A percentile compares a stretch with the other conserved stretches of the same genome.
Conservation (phyloP, 352 stramenopile species). For the Globisporangium solare region DNA sequence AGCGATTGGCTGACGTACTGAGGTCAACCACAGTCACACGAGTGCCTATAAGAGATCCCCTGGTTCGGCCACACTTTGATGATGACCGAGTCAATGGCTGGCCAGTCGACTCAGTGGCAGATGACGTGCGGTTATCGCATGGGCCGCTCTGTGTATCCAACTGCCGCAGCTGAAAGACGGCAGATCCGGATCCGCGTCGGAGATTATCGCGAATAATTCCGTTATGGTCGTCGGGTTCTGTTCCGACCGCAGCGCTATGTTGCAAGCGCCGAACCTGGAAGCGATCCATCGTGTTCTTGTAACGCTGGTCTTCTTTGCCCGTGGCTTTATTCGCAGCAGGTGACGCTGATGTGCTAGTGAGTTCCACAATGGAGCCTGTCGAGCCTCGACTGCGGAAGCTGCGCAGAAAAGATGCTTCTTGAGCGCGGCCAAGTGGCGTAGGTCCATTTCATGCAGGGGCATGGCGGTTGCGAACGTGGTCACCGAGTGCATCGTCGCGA, state of each 20-base stretch:
- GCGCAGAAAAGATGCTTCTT: neutral
- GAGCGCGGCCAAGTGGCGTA: neutral
- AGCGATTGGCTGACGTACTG: neutral
- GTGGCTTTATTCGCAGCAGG: neutral
- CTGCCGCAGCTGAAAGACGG: neutral
- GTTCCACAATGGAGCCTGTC: neutral
- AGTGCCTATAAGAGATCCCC: neutral
- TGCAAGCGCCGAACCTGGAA: conserved; percentile 41
- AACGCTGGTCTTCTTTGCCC: conserved; percentile 18
- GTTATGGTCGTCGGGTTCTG: neutral
- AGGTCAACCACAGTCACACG: neutral
- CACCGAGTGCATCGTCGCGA: neutral
- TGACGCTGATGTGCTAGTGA: neutral
- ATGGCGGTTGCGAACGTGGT: neutral
- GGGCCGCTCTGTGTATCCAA: neutral
- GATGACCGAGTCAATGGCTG: neutral
- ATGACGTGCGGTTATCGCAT: neutral
- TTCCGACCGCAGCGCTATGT: neutral
- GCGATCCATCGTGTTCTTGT: conserved; percentile 47
- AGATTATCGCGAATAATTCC: neutral
- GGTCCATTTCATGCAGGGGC: neutral
- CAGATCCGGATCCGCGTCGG: neutral
- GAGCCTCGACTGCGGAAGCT: neutral
- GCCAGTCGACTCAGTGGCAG: neutral
- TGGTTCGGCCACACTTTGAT: neutral